A percentile compares a stretch with the other conserved stretches of the same genome.
These are phyloP conservation scores for Aspergillus oerlinghausenensis DNA, from an alignment of 2,329 filamentous ascomycete species.

Conservation along the genomic window DNA sequence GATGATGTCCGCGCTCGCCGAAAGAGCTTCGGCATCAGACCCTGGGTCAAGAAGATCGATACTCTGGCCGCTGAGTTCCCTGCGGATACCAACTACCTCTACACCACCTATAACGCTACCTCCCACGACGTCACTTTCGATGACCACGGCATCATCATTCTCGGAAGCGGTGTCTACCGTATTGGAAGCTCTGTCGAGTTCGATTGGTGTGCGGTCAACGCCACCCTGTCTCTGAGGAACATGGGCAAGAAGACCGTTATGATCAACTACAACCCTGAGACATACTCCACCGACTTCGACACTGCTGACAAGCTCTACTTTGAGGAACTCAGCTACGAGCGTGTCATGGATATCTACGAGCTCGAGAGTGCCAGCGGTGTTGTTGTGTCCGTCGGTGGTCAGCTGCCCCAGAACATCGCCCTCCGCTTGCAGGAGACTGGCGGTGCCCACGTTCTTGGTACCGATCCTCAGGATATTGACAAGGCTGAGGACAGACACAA, in stretches of 20 bases:
- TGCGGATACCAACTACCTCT: slow-evolving; percentile 89
- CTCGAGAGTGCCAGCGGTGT: slow-evolving; percentile 80
- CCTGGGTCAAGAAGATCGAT: slow-evolving; percentile 98
- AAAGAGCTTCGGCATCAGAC: slow-evolving; percentile 80
- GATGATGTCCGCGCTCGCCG: slow-evolving; percentile 82
- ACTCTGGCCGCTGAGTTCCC: slow-evolving; percentile 96
- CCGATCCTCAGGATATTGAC: slow-evolving; percentile 90
- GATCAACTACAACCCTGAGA: slow-evolving; percentile 92
- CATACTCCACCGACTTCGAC: slow-evolving; percentile 78
- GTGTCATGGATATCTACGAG: slow-evolving; percentile 98
- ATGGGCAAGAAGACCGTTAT: slow-evolving; percentile 97
- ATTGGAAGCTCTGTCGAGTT: slow-evolving; percentile 98
- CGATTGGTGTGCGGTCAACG: slow-evolving; percentile 95
- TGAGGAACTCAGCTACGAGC: slow-evolving; percentile 92
- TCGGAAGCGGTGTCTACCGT: slow-evolving; percentile 93
- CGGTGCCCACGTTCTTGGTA: slow-evolving; percentile 85
- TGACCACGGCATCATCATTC: slow-evolving; percentile 81
- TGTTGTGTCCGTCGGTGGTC: slow-evolving; percentile 91
- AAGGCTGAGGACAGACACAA: slow-evolving; percentile 97
- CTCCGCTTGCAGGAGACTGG: slow-evolving; percentile 88
- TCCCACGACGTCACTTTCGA: slow-evolving; percentile 92
- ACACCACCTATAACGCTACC: slow-evolving; percentile 96
- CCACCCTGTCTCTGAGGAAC: slow-evolving; percentile 72
- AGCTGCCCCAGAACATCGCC: slow-evolving; percentile 96
- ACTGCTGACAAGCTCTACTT: slow-evolving; percentile 91